phyloP scores from a whole-genome alignment of 2,329 filamentous ascomycete genomes.

The Tolypocladium ophioglossoides region DNA sequence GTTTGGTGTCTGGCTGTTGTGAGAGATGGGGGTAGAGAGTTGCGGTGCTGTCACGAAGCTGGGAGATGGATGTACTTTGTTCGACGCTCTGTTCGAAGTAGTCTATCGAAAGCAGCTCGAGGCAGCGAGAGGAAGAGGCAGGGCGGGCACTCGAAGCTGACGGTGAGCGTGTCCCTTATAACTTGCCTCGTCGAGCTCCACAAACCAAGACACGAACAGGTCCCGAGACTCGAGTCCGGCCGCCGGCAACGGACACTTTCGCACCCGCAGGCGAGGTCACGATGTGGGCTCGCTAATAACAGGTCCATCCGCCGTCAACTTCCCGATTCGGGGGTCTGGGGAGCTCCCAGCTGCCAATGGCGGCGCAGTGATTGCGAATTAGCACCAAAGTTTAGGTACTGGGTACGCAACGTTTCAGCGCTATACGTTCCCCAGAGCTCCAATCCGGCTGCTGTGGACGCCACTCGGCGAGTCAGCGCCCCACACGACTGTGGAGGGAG shows the following conservation, averaged over 20 bases:
- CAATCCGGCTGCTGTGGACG: too few relatives aligned
- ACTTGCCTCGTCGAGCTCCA: too few relatives aligned
- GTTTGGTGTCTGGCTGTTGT: neutral
- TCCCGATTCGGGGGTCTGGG: neutral
- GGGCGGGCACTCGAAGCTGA: neutral
- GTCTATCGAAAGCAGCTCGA: neutral
- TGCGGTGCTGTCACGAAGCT: neutral
- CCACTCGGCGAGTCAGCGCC: too few relatives aligned
- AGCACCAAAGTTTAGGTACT: too few relatives aligned
- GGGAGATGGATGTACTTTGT: too few relatives aligned
- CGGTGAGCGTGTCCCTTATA: neutral
- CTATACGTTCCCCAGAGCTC: constrained; percentile 1
- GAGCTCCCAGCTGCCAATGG: constrained; percentile 3
- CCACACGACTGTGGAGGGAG: too few relatives aligned
- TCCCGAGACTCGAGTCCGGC: too few relatives aligned
- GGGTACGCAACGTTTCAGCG: constrained; percentile 19
- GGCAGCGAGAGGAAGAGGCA: neutral
- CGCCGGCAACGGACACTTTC: too few relatives aligned
- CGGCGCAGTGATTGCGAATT: constrained; percentile 2
- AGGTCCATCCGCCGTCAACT: neutral
- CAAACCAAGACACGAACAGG: too few relatives aligned
- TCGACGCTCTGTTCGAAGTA: too few relatives aligned
- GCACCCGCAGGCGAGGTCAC: neutral
- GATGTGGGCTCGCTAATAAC: neutral
- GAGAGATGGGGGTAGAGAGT: neutral